Percentiles rank a stretch among this genome's conserved stretches.
These are phyloP conservation scores for Jamesozyma rosinii DNA, from an alignment of 805 yeast genomes.

Conservation along the genomic window DNA sequence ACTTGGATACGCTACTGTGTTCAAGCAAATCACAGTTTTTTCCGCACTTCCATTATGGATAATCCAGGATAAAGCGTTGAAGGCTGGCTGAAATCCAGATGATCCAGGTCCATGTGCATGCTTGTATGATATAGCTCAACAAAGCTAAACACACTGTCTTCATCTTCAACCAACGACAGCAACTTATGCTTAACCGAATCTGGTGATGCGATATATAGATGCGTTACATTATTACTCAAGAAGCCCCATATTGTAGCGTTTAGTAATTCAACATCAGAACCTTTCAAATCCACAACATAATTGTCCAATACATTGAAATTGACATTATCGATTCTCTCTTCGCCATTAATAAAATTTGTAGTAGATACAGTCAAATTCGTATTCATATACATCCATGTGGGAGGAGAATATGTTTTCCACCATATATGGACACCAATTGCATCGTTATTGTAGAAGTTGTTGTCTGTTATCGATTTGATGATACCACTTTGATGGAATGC, in stretches of 20 bases:
- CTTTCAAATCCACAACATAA: constrained; percentile 40
- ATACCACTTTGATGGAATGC: constrained; percentile 86
- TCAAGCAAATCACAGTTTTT: neutral
- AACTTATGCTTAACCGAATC: constrained; percentile 11
- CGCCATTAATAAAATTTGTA: constrained; percentile 13
- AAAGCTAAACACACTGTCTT: constrained; percentile 1
- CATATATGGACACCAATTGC: constrained; percentile 45
- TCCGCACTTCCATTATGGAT: constrained; percentile 35
- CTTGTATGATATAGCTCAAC: constrained; percentile 31
- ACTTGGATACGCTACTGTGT: too few relatives aligned
- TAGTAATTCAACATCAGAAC: constrained; percentile 31
- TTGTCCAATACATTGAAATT: constrained; percentile 10
- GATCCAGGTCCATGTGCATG: constrained; percentile 65
- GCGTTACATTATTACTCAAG: constrained; percentile 1
- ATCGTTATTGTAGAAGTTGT: constrained; percentile 6
- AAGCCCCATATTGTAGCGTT: constrained; percentile 15
- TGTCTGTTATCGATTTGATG: constrained; percentile 36
- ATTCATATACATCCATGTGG: constrained; percentile 62
- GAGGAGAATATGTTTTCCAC: constrained; percentile 95
- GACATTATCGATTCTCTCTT: constrained; percentile 16
- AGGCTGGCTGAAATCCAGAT: constrained; percentile 44
- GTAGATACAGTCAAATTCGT: constrained; percentile 17
- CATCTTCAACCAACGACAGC: neutral
- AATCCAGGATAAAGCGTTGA: constrained; percentile 54
- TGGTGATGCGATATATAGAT: constrained; percentile 12